Evolutionary conservation across 768 basidiomycete genomes (phyloP), one percentile per base, ranked within the genome.

Genomic region (Paxillus involutus): DNA sequence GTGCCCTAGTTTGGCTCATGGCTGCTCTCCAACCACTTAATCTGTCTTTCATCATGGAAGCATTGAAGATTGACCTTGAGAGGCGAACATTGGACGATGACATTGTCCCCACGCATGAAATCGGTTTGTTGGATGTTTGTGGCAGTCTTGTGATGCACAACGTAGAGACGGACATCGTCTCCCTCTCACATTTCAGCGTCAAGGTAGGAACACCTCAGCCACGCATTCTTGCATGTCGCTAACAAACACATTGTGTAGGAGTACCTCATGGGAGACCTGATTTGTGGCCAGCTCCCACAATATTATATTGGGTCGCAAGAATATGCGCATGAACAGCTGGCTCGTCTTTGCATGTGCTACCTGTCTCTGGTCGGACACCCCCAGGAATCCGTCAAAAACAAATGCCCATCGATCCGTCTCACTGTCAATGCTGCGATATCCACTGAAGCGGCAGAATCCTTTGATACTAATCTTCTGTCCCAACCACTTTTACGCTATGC

Each of bases 401-500:
- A 46, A 13, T 11, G 32, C 32, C 10, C 17, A n/a, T n/a, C n/a
- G n/a, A n/a, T n/a, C n/a, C n/a, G n/a, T n/a, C n/a, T n/a, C n/a
- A n/a, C n/a, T n/a, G n/a, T n/a, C n/a, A n/a, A n/a, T n/a, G n/a
- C n/a, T n/a, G n/a, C n/a, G n/a, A n/a, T n/a, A n/a, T n/a, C n/a
- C n/a, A n/a, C n/a, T n/a, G n/a, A n/a, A n/a, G n/a, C n/a, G n/a
- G n/a, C n/a, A n/a, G n/a, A n/a, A 32, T 32, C 32, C 29, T 30
- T 30, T 4, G 6, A 6, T 6, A 6, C 29, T 4, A 30, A 4
- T 1, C 29, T 9, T 6, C 5, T 30, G 5, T 30, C 29, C 29
- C 29, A 30, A n/a, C n/a, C n/a, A n/a, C n/a, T n/a, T n/a, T n/a
- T 59, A 4, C 21, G n/a, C 42, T 60, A 60, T 44, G 50, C 48